Percentiles rank a stretch among this genome's conserved stretches.
Evolutionary conservation across 768 basidiomycete genomes (phyloP).

Genomic region (Lentinula lateritia): DNA sequence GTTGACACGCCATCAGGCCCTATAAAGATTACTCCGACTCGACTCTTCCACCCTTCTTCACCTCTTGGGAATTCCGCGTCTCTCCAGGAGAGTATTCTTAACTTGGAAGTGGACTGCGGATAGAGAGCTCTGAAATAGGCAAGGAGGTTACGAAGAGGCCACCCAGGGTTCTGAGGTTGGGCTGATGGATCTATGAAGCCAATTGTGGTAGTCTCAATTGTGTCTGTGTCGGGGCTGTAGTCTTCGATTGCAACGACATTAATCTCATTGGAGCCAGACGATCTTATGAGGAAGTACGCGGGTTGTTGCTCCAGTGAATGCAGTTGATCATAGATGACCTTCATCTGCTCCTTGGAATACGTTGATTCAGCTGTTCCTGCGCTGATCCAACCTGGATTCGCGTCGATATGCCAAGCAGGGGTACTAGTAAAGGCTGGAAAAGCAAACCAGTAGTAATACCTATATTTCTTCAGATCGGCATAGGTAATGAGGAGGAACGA

Average conservation of each 20-base stretch:
- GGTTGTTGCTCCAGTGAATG: constrained; percentile 12
- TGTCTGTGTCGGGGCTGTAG: constrained; percentile 36
- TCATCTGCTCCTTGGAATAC: constrained; percentile 31
- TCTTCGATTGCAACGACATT: constrained; percentile 51
- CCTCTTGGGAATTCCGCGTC: constrained; percentile 46
- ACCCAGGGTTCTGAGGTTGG: constrained; percentile 66
- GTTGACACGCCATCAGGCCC: constrained; percentile 14
- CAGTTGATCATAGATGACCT: constrained; percentile 35
- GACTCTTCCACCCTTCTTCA: constrained; percentile 51
- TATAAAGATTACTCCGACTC: constrained; percentile 47
- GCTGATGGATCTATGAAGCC: constrained; percentile 87
- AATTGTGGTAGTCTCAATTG: constrained; percentile 27
- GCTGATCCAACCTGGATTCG: constrained; percentile 47
- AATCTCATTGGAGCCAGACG: constrained; percentile 22
- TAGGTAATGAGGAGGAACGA: constrained; percentile 89
- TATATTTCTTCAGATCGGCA: constrained; percentile 97
- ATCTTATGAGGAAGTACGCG: constrained; percentile 61
- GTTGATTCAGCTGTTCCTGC: not conserved
- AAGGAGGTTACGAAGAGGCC: constrained; percentile 92
- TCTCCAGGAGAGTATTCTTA: constrained; percentile 77
- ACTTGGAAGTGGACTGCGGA: constrained; percentile 35
- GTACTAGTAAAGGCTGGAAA: constrained; percentile 90
- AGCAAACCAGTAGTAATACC: constrained; percentile 97
- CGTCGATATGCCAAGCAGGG: constrained; percentile 81
- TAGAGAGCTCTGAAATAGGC: constrained; percentile 68